A percentile compares a stretch with the other conserved stretches of the same genome.
Conservation (phyloP, 1,284 basidiomycete genomes). For the Moesziomyces sp. region DNA sequence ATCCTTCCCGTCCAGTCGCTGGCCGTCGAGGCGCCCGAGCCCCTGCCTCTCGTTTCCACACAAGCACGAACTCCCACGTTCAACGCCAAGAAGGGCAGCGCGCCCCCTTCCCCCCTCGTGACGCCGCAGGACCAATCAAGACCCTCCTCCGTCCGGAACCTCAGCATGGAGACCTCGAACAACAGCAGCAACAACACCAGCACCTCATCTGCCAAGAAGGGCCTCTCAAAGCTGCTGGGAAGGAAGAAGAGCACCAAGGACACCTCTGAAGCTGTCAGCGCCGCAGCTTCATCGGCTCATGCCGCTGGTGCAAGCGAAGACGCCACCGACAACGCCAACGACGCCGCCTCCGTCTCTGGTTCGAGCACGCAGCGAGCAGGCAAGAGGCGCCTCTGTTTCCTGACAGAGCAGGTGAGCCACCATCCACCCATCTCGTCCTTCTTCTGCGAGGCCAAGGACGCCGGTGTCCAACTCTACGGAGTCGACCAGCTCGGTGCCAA, state of each 20-base stretch:
- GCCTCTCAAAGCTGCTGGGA: constrained; percentile 45
- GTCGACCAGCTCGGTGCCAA: constrained; percentile 89
- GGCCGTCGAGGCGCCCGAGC: constrained; percentile 29
- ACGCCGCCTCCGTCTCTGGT: constrained; percentile 35
- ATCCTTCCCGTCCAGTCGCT: constrained; percentile 46
- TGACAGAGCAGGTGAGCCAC: constrained; percentile 78
- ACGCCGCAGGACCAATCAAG: constrained; percentile 37
- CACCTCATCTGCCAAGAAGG: constrained; percentile 28
- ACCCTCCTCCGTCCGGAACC: constrained; percentile 37
- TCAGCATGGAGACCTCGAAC: constrained; percentile 23
- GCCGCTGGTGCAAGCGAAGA: constrained; percentile 17
- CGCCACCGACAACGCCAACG: constrained; percentile 10
- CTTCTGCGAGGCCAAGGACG: constrained; percentile 62
- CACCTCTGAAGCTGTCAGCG: constrained; percentile 17
- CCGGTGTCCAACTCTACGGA: constrained; percentile 58
- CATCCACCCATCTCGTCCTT: constrained; percentile 95
- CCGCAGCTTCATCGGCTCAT: constrained; percentile 10
- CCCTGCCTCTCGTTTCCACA: constrained; percentile 25
- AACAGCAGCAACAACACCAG: not conserved
- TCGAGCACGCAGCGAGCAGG: constrained; percentile 17
- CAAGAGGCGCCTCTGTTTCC: constrained; percentile 52
- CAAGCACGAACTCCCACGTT: constrained; percentile 25
- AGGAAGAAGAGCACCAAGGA: constrained; percentile 38
- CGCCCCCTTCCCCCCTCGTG: constrained; percentile 35
- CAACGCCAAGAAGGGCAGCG: constrained; percentile 36